These are phyloP conservation scores for Draba incana DNA, from an alignment of 345 rosid species.

Conservation along the genomic window DNA sequence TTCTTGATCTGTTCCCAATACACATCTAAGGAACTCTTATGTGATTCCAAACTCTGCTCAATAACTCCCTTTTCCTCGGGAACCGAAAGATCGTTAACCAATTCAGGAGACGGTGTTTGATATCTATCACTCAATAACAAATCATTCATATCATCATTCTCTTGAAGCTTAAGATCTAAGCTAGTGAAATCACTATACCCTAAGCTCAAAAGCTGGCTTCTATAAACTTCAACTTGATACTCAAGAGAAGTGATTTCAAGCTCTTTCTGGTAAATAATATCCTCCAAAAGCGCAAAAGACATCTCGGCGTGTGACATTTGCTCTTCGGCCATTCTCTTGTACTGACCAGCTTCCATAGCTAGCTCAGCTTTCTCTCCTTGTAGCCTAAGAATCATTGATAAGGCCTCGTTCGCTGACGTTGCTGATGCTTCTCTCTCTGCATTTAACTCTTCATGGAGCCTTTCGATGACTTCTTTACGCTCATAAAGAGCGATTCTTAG, in stretches of 20 bases:
- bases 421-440: slow-evolving; percentile 85
- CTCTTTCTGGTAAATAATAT: slow-evolving; percentile 71
- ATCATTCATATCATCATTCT: slow-evolving; percentile 33
- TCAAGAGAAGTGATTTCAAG: slow-evolving; percentile 75
- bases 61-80: slow-evolving; percentile 41
- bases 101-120: slow-evolving; percentile 24
- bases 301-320: slow-evolving; percentile 74
- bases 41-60: slow-evolving; percentile 35
- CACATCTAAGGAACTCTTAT: slow-evolving; percentile 44
- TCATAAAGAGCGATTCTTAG: slow-evolving; percentile 59
- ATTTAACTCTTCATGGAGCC: slow-evolving; percentile 64
- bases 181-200: slow-evolving; percentile 56
- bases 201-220: slow-evolving; percentile 65
- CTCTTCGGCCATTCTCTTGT: slow-evolving; percentile 81
- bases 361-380: slow-evolving; percentile 84
- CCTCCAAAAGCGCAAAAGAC: slow-evolving; percentile 63
- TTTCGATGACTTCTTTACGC: slow-evolving; percentile 72
- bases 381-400: slow-evolving; percentile 84
- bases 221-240: slow-evolving; percentile 70
- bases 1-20: slow-evolving; percentile 67
- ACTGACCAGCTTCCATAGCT: slow-evolving; percentile 80
- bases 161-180: slow-evolving; percentile 49
- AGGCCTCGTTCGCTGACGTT: slow-evolving; percentile 72
- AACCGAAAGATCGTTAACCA: slow-evolving; percentile 21
- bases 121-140: slow-evolving; percentile 35